These are phyloP conservation scores for Thalassiosira oceanica DNA, from an alignment of 352 stramenopile genomes.

Conservation along the genomic window DNA sequence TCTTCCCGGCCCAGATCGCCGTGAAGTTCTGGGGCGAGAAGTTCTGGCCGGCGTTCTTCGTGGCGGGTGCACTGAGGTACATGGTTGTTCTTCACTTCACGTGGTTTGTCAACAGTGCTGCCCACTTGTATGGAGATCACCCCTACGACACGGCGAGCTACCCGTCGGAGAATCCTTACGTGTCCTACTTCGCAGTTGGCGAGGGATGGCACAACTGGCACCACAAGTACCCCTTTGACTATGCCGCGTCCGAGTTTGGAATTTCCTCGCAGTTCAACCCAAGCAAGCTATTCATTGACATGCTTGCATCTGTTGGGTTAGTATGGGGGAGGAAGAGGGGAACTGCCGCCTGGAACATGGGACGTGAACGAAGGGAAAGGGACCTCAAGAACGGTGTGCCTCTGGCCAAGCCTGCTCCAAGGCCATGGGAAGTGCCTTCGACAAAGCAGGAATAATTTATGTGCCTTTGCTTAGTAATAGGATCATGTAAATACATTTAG, in stretches of 20 bases:
- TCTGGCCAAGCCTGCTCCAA: slow-evolving; percentile 66
- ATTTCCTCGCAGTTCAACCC: slow-evolving; percentile 96
- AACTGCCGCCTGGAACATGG: slow-evolving; percentile 91
- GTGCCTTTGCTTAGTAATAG: too few species aligned
- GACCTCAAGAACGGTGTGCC: slow-evolving; percentile 63
- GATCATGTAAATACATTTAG: too few species aligned
- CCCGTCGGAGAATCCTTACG: slow-evolving; percentile 95
- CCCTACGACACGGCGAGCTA: slow-evolving; percentile 95
- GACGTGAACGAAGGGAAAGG: slow-evolving; percentile 80
- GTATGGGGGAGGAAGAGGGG: slow-evolving; percentile 93
- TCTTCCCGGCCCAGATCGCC: slow-evolving; percentile 90
- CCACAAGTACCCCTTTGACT: slow-evolving; percentile 99
- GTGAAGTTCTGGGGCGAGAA: slow-evolving; percentile 87
- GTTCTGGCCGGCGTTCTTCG: slow-evolving; percentile 95
- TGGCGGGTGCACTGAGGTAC: slow-evolving; percentile 93
- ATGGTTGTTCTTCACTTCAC: slow-evolving; percentile 93
- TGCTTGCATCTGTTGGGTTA: slow-evolving; percentile 87
- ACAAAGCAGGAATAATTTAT: slow-evolving; percentile 37
- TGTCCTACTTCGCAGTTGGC: slow-evolving; percentile 92
- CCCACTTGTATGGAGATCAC: slow-evolving; percentile 97
- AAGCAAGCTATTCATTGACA: slow-evolving; percentile 96
- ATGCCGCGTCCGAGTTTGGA: slow-evolving; percentile 96
- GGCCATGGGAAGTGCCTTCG: slow-evolving; percentile 74
- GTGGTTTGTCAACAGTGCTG: slow-evolving; percentile 97
- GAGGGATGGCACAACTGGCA: slow-evolving; percentile 99